Conservation (phyloP, 1,139 yeast genomes). For the Geotrichum phurueaensis region DNA sequence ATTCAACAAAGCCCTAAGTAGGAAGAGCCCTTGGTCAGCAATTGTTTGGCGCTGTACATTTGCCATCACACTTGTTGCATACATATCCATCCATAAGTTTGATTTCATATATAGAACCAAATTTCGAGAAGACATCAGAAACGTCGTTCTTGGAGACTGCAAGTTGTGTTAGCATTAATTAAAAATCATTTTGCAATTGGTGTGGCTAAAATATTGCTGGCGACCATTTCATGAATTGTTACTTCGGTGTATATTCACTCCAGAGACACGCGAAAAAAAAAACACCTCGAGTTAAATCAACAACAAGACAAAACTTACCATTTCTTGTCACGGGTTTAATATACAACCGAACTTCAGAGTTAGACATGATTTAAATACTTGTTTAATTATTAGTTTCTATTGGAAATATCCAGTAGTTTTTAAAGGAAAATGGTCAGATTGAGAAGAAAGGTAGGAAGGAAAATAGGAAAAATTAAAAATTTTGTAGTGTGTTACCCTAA, state of each 20-base stretch:
- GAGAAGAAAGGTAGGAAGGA: background rate
- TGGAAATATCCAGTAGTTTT: background rate
- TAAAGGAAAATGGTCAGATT: background rate
- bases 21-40: background rate
- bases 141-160: constrained; percentile 57
- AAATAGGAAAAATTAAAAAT: background rate
- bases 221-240: background rate
- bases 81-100: constrained; percentile 74
- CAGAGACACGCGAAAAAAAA: background rate
- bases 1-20: constrained; percentile 25
- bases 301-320: constrained; percentile 17
- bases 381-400: background rate
- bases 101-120: constrained; percentile 62
- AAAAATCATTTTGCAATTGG: background rate
- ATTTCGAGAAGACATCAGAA: constrained; percentile 54
- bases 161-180: background rate
- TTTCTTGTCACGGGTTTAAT: constrained; percentile 23
- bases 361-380: constrained; percentile 16
- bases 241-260: background rate
- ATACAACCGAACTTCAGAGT: constrained; percentile 22
- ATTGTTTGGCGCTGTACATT: background rate
- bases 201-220: background rate
- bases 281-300: background rate
- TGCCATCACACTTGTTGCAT: background rate
- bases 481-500: background rate